Evolutionary conservation across 2,329 filamentous ascomycete species (phyloP).

Genomic region (Elsinoe australis): DNA sequence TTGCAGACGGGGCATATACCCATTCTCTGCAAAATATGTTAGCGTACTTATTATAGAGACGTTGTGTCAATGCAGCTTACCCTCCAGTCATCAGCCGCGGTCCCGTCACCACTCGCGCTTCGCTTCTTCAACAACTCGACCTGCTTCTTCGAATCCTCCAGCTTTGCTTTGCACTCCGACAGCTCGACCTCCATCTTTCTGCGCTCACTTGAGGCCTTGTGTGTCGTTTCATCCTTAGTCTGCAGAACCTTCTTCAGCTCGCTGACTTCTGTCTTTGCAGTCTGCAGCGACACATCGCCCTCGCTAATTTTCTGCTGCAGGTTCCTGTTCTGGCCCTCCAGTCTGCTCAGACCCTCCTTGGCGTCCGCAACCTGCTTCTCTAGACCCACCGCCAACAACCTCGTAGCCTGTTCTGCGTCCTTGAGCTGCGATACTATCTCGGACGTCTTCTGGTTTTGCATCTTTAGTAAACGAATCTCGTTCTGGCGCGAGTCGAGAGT

Average conservation of each 20-base stretch:
- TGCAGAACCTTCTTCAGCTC: conserved; percentile 69
- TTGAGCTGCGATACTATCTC: conserved; percentile 92
- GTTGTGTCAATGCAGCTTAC: conserved; percentile 48
- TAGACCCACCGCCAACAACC: conserved; percentile 68
- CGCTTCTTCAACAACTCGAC: conserved; percentile 80
- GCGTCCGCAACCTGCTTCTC: conserved; percentile 86
- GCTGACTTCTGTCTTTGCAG: conserved; percentile 63
- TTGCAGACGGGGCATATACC: conserved; percentile 89
- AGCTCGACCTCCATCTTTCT: conserved; percentile 61
- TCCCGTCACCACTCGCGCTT: conserved; percentile 59
- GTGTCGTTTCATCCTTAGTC: conserved; percentile 63
- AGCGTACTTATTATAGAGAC: not conserved
- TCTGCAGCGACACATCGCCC: conserved; percentile 60
- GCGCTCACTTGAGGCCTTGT: conserved; percentile 55
- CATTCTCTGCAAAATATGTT: conserved; percentile 50
- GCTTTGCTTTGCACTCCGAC: conserved; percentile 68
- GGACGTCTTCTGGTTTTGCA: conserved; percentile 80
- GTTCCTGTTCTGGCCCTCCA: conserved; percentile 65
- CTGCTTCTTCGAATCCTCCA: conserved; percentile 73
- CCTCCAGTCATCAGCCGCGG: conserved; percentile 76
- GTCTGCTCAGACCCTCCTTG: conserved; percentile 65
- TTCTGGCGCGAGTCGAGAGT: conserved; percentile 77
- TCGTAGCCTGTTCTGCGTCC: conserved; percentile 72
- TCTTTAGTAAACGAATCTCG: conserved; percentile 70
- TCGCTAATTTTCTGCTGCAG: conserved; percentile 67